These are phyloP conservation scores for Ilyonectria mors-panacis DNA, from an alignment of 2,329 filamentous ascomycete species.

Conservation along the genomic window DNA sequence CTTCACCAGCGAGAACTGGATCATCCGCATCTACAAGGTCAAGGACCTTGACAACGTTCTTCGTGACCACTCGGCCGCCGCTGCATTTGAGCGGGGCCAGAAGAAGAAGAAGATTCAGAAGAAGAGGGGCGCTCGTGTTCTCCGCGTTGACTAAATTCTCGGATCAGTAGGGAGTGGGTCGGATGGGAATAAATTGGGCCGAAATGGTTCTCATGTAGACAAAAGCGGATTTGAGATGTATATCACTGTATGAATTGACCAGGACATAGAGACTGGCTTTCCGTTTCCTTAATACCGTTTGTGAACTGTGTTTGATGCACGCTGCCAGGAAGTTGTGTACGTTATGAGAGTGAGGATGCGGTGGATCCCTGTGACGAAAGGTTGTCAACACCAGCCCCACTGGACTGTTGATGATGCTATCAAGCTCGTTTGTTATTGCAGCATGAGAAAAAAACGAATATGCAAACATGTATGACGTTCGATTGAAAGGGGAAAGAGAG, in stretches of 20 bases:
- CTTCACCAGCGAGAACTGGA: constrained; percentile 99
- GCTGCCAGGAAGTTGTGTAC: neutral
- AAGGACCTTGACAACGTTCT: constrained; percentile 98
- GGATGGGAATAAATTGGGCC: constrained; percentile 41
- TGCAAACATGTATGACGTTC: neutral
- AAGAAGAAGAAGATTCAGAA: constrained; percentile 86
- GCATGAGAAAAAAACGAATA: neutral
- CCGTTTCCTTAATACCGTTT: constrained; percentile 2
- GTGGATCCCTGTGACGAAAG: neutral
- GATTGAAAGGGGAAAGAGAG: neutral
- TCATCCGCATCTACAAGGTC: constrained; percentile 99
- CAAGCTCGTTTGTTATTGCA: neutral
- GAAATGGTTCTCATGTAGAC: constrained; percentile 49
- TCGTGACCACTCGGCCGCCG: constrained; percentile 81
- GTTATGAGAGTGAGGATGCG: neutral
- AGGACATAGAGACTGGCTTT: constrained; percentile 31
- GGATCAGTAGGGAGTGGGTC: constrained; percentile 29
- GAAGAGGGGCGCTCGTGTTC: constrained; percentile 78
- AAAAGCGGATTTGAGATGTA: constrained; percentile 56
- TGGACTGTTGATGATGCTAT: neutral
- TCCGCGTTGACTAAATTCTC: constrained; percentile 77
- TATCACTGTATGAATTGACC: constrained; percentile 54
- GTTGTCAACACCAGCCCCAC: neutral
- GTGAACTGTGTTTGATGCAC: neutral
- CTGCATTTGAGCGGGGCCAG: constrained; percentile 82